Base-by-base conservation (phyloP, 2,329 filamentous ascomycete genomes). In the Aaosphaeria pasadenensis region DNA sequence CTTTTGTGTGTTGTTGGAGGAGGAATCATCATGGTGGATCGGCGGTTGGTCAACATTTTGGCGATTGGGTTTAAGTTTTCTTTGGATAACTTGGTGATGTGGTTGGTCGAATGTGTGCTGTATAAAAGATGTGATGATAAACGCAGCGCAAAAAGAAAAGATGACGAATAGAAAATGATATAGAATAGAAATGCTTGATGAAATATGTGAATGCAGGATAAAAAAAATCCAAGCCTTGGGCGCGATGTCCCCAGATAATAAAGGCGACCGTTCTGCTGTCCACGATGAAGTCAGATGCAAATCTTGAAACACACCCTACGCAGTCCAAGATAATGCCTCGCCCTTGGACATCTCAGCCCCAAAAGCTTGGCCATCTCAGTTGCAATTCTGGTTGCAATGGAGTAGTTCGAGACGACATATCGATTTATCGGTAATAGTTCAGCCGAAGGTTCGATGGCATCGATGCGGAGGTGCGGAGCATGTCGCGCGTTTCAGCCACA, bases 31-130 rank as follows among this genome's bases (percentile, higher is more conserved):
- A 69, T 64, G 29, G 61, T 69, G 11, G 64, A 67, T 50, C 62
- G 64, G 47, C 64, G 64, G 52, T 69, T 69, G 48, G 65, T 69
- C 51, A 69, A 57, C 62, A 68, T 66, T 24, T 43, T 61, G 39
- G 28, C 44, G 17, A 24, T 35, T 47, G 30, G 40, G 5, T 36
- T 45, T 4, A 9, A n/a, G 33, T n/a, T 9, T 4, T 9, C n/a
- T 9, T 4, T 36, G 33, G 33, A n/a, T n/a, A n/a, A 9, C 7
- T 9, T 9, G 33, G 33, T 9, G 33, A 9, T 3, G 33, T 9
- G 33, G 33, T 36, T 9, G 33, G 33, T 4, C 33, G 7, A 36
- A 36, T n/a, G 33, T 36, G n/a, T 36, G 33, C 33, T 36, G 33
- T 36, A 36, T 9, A 36, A 9, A 9, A 9, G 9, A 9, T 9